Base-by-base conservation (phyloP, 805 yeast species). In the Starmera dryadoides region DNA sequence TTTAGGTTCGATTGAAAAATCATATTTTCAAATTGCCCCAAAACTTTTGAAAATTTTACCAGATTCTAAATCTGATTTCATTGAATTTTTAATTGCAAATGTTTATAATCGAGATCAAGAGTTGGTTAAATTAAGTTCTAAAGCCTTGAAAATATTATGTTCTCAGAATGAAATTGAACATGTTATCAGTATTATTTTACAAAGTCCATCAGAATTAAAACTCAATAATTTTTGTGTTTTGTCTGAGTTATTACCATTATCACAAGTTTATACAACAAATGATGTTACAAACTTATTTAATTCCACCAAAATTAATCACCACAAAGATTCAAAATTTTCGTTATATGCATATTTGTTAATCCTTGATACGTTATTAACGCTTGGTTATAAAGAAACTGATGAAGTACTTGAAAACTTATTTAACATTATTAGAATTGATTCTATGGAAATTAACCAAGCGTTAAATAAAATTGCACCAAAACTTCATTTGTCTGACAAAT, bases 51-150 rank as follows among this genome's bases (percentile, higher is more conserved):
- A 44, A 2, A 22, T 59, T 0, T 48, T 59, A 25, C 56, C 58
- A 8, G 35, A 40, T 3, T 31, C 64, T 38, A 33, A 30, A 14
- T 33, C 36, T 0, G 43, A 56, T 0, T 67, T 73, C 40, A 29
- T 62, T 1, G 53, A 52, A 1, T 56, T 56, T 36, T 46, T 76
- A 6, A 20, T 64, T 1, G 37, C 47, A 0, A 60, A 62, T 17
- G 62, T 63, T 9, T 44, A 46, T 22, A 59, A 66, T 35, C 57
- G 64, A 26, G 73, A 74, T 39, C 63, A 66, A 34, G 70, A 64
- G 1, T 43, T 68, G 0, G 60, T 75, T 28, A 60, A 67, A 23
- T 42, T 70, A 15, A 71, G 75, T 11, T 64, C 75, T 0, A 39
- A 45, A 15, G 60, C 73, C 5, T 44, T 77, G 15, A 52, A 32